Base-by-base conservation (phyloP, 2,329 filamentous ascomycete genomes). In the Xylariales sp. region DNA sequence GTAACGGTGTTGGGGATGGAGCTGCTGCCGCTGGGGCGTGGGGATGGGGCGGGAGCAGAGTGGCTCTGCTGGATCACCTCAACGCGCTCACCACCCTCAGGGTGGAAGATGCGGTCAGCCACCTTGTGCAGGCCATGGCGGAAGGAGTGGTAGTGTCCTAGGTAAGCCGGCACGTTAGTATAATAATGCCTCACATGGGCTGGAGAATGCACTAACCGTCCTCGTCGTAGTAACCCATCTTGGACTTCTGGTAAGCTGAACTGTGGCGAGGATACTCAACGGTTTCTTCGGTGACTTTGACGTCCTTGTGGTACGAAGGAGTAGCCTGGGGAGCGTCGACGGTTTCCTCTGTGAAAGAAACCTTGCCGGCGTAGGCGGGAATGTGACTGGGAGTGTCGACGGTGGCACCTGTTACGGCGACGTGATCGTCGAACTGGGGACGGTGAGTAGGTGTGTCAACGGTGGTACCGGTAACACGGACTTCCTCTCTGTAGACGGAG, bases 1-100 rank as follows among this genome's bases (percentile, higher is more conserved):
- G 94, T 95, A 82, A 98, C 94, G 77, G 93, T 97, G 88, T 96
- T 94, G 80, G 91, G 87, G 68, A 84, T 75, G 73, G 71, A 64
- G 46, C 79, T 78, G 56, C 76, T 78, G 68, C 76, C 74, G 16
- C 12, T 54, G 57, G 78, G 75, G 74, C 73, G 77, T 67, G 71
- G 72, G 73, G 65, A 69, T 76, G 76, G 75, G 73, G 71, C 73
- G 1, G 52, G 14, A 3, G 64, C 4, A 10, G 58, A 69, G 64
- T 78, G 79, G 70, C 75, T 75, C 79, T 87, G 84, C 72, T 83
- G 83, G 69, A 81, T 77, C 69, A 85, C 77, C 75, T 86, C 82
- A 71, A 78, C 69, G 77, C 85, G 83, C 75, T 86, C 83, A 71
- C 78, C 83, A 71, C 78, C 80, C 74, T 83, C 78, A 67, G 81